Base-by-base conservation (phyloP, 1,284 basidiomycete species). In the Moesziomyces aphidis region DNA sequence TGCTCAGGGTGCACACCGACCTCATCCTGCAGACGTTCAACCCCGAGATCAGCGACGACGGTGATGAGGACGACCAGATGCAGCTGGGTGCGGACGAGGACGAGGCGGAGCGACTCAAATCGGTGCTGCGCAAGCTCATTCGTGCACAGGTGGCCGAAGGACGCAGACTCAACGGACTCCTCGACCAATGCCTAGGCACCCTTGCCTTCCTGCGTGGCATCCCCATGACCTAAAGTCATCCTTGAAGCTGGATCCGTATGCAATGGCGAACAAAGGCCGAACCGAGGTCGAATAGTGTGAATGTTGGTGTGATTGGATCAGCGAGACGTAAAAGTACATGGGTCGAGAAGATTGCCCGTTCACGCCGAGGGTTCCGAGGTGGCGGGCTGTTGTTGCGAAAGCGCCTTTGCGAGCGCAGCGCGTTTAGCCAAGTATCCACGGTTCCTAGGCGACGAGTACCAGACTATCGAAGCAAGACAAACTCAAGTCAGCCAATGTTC, bases 1-100 rank as follows among this genome's bases (percentile, higher is more conserved):
- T 97, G 85, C 86, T 98, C 24, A 89, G 89, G 21, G 88, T 94
- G 59, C 95, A 99, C 82, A 91, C 91, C 1, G 95, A 98, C 48
- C 9, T 61, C 11, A 57, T 75, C 19, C 36, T 73, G 55, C 54
- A 61, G 39, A 61, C 58, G 1, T 61, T 65, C 45, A 65, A 56
- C 24, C 60, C 61, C 15, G 58, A 57, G 24, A 94, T 95, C 86
- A 91, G 92, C 47, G 92, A 95, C 68, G 88, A 96, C 66, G 93
- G 93, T 1, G 50, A 54, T 17, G 53, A 61, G 10, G 64, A 69
- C 10, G 57, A 61, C 10, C 70, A 50, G 13, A 26, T 54, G 36
- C 61, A 55, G 17, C 64, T 55, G 21, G 68, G 56, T 8, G 50
- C 13, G 24, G 55, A 74, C 34, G 66, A 59, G 31, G 57, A 72